Conservation (phyloP, 140 eudicot genomes). For the Senecio squalidus region DNA sequence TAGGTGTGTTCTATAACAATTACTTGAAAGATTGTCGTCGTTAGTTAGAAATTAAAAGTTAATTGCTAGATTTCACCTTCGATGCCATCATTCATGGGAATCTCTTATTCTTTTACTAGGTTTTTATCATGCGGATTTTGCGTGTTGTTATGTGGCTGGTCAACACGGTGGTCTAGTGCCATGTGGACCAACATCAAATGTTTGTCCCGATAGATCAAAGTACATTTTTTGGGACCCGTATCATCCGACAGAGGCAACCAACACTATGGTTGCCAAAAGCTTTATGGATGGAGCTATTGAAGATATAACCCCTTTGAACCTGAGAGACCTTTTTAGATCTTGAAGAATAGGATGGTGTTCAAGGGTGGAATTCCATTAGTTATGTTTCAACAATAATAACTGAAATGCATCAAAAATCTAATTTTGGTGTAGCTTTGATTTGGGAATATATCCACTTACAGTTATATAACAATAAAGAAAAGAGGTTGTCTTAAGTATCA, state of each 20-base stretch:
- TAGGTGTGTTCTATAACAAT: too few species aligned
- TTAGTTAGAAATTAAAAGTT: too few species aligned
- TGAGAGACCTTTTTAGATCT: constrained; percentile 41
- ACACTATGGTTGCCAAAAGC: constrained; percentile 44
- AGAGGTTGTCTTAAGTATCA: too few species aligned
- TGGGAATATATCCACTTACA: too few species aligned
- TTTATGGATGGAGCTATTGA: constrained; percentile 50
- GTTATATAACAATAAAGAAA: too few species aligned
- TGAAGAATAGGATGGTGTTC: constrained; percentile 9
- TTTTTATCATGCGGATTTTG: constrained; percentile 52
- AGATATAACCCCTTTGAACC: constrained; percentile 59
- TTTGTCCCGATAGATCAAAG: constrained; percentile 69
- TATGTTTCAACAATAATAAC: not conserved
- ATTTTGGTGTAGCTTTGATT: not conserved
- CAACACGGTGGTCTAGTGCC: constrained; percentile 74
- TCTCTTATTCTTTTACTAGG: too few species aligned
- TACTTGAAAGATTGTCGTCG: too few species aligned
- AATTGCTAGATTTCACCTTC: too few species aligned
- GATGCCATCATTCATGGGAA: too few species aligned
- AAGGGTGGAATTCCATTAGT: not conserved
- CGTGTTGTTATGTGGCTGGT: constrained; percentile 62
- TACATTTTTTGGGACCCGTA: constrained; percentile 91
- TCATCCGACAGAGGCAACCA: constrained; percentile 82
- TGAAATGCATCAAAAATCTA: not conserved
- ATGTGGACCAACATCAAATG: constrained; percentile 61